Evolutionary conservation across 75 land plant genomes (phyloP), one percentile per base, ranked within the genome.

Genomic region (Cunninghamia lanceolata): DNA sequence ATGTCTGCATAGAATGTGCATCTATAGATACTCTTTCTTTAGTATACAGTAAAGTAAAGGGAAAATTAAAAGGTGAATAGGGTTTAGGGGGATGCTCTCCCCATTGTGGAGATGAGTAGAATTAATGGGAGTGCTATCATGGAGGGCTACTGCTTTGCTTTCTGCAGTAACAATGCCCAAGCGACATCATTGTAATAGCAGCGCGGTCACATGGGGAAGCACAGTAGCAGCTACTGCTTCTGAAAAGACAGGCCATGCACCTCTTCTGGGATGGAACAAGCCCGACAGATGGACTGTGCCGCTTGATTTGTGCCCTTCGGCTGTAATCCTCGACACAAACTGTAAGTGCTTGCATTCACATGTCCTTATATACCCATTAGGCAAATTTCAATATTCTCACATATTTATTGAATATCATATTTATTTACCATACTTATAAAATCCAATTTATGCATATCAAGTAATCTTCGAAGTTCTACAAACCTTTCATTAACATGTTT

Each of bases 191-290:
- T 77, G 8, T 77, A 1, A 45, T 39, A 8, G 25, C 80, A 77
- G 38, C 45, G 45, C 80, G 28, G 80, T 77, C 28, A 77, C 43
- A 77, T 39, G 43, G 43, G n/a, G 42, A 19, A 34, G 80, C 28
- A 77, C 11, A 7, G 9, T 40, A 39, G 43, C 2, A 10, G 53
- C 6, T 42, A 11, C 83, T 13, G 19, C 83, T 46, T 13, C 83
- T 32, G 36, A n/a, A 34, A 47, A 47, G n/a, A 82, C n/a, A 10
- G n/a, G 34, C 25, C 85, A 77, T 14, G 36, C 76, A 28, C 77
- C 85, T 17, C 75, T 84, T 84, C 42, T 84, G 3, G 85, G 85
- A 36, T 84, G 68, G 85, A 40, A 84, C 42, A 28, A 63, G 19
- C 78, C 85, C 21, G 85, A 84, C 9, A 81, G 30, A 9, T 84